These are phyloP conservation scores for Rhododendron williamsianum DNA, from an alignment of 148 eudicot genomes.

Conservation along the genomic window DNA sequence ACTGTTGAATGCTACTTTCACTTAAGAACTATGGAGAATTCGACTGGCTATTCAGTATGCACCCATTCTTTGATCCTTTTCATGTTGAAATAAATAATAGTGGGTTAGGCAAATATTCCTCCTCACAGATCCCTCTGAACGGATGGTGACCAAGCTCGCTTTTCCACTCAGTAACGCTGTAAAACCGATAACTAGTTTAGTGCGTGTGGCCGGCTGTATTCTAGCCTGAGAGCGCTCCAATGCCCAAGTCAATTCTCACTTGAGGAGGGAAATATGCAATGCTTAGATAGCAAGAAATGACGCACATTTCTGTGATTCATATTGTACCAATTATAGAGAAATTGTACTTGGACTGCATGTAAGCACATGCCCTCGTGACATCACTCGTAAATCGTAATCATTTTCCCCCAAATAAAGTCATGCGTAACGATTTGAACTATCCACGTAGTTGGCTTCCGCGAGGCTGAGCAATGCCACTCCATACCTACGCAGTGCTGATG, in stretches of 20 bases:
- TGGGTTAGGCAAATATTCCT: background rate
- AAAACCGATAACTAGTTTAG: background rate
- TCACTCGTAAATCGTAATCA: background rate
- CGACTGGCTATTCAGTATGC: background rate
- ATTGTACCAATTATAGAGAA: background rate
- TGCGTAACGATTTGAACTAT: background rate
- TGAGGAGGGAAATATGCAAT: background rate
- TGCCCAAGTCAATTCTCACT: background rate
- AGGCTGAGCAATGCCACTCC: background rate
- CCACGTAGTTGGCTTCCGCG: background rate
- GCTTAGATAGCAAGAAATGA: background rate
- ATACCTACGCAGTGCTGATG: background rate
- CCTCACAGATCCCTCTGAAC: background rate
- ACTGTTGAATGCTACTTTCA: background rate
- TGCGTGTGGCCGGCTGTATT: background rate
- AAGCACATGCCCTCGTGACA: background rate
- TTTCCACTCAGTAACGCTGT: background rate
- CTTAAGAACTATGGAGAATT: background rate
- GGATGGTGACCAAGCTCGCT: background rate
- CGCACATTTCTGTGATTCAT: background rate
- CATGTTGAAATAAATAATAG: background rate
- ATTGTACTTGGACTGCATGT: background rate
- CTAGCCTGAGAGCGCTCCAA: background rate
- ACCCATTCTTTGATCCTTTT: background rate
- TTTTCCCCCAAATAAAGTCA: background rate